These are phyloP conservation scores for Aureoboletus auriporus DNA, from an alignment of 768 basidiomycete genomes.

Conservation along the genomic window DNA sequence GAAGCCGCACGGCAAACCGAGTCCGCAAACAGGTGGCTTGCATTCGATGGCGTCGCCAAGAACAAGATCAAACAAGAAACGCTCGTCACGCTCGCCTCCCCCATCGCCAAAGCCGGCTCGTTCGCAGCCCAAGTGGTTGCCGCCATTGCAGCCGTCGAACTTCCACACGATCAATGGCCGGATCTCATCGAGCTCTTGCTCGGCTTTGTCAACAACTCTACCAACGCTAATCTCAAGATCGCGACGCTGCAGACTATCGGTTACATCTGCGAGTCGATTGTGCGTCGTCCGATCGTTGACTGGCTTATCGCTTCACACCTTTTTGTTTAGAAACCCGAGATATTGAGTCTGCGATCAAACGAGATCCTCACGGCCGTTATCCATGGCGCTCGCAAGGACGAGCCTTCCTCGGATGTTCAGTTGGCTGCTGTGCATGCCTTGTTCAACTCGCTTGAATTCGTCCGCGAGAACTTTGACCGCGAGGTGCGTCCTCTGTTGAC, in stretches of 20 bases:
- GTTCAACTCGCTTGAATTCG: constrained; percentile 94
- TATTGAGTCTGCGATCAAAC: constrained; percentile 84
- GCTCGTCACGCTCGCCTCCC: constrained; percentile 76
- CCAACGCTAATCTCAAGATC: constrained; percentile 72
- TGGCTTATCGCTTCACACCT: constrained; percentile 5
- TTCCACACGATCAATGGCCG: constrained; percentile 84
- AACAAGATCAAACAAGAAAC: constrained; percentile 85
- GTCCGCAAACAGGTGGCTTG: constrained; percentile 77
- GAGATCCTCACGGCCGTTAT: constrained; percentile 98
- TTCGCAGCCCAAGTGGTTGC: constrained; percentile 93
- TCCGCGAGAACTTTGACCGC: constrained; percentile 95
- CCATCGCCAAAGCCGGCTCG: constrained; percentile 66
- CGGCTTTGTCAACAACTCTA: constrained; percentile 74
- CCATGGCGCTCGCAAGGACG: constrained; percentile 95
- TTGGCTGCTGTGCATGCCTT: constrained; percentile 89
- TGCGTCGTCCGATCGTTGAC: constrained; percentile 42
- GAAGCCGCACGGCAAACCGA: constrained; percentile 72
- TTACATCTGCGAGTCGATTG: constrained; percentile 95
- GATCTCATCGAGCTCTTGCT: constrained; percentile 87
- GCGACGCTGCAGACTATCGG: constrained; percentile 94
- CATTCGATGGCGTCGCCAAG: constrained; percentile 63
- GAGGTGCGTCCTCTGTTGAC: constrained; percentile 57
- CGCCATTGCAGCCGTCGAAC: constrained; percentile 90
- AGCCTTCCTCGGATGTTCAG: constrained; percentile 87
- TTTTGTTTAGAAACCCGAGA: constrained; percentile 76